These are phyloP conservation scores for Priceomyces haplophilus DNA, from an alignment of 805 yeast species.

Conservation along the genomic window DNA sequence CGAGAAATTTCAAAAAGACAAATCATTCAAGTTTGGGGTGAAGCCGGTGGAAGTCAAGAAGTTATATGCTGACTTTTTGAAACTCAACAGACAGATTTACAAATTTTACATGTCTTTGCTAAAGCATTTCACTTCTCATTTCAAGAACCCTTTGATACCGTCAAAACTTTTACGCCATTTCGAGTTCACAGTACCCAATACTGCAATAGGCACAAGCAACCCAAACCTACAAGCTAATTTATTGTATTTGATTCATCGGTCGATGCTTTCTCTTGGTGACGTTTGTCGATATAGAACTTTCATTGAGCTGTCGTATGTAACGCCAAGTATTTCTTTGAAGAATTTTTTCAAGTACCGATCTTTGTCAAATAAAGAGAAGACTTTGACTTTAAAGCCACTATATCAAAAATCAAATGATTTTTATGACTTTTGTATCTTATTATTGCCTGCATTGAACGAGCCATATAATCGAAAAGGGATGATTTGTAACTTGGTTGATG, in stretches of 20 bases:
- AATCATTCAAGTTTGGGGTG: conserved; percentile 18
- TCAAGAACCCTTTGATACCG: conserved; percentile 34
- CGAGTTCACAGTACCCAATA: conserved; percentile 17
- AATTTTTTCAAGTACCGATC: conserved; percentile 31
- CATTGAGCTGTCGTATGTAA: conserved; percentile 45
- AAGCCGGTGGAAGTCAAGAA: conserved; percentile 56
- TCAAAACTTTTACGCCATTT: conserved; percentile 27
- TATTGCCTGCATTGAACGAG: conserved; percentile 68
- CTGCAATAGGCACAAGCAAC: conserved; percentile 11
- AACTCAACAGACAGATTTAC: conserved; percentile 45
- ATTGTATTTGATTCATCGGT: conserved; percentile 46
- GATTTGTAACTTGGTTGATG: conserved; percentile 38
- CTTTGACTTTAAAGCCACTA: conserved; percentile 30
- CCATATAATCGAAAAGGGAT: conserved; percentile 60
- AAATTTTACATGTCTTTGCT: conserved; percentile 48
- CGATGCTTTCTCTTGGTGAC: conserved; percentile 54
- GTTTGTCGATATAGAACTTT: conserved; percentile 54
- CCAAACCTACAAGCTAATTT: conserved; percentile 27
- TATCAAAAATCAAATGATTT: conserved; percentile 26
- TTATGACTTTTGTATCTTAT: conserved; percentile 51
- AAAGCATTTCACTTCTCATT: conserved; percentile 36
- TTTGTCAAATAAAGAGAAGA: conserved; percentile 27
- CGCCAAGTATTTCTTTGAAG: conserved; percentile 25
- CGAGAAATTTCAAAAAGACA: conserved; percentile 13
- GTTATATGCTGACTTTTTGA: conserved; percentile 49